Percentiles rank a stretch among this genome's conserved stretches.
phyloP scores from a whole-genome alignment of 164 flowering plant genomes.

The Sextonia rubra region DNA sequence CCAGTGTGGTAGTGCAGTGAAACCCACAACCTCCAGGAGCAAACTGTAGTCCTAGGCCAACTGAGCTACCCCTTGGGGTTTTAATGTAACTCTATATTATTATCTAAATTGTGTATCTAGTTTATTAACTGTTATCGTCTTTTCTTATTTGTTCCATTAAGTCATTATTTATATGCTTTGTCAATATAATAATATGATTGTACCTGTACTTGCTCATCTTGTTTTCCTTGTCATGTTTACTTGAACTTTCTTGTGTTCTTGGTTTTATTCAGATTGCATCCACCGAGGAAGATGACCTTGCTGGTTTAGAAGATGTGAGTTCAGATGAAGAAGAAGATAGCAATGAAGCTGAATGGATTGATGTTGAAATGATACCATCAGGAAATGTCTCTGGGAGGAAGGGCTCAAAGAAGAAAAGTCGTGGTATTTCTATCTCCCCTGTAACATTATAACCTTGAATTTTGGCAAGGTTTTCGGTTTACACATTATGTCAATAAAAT shows the following conservation, averaged over 20 bases:
- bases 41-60: no score
- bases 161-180: no score
- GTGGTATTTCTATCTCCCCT: conserved; percentile 34
- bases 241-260: background rate
- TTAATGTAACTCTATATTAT: no score
- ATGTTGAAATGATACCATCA: conserved; percentile 43
- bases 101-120: no score
- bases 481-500: conserved; percentile 5
- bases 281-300: conserved; percentile 95
- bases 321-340: conserved; percentile 90
- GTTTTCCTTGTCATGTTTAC: background rate
- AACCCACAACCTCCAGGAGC: no score
- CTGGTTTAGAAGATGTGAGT: conserved; percentile 92
- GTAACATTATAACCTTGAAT: background rate
- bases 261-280: conserved; percentile 72
- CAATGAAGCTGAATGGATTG: conserved; percentile 81
- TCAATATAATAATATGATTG: no score
- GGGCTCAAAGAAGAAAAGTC: conserved; percentile 54
- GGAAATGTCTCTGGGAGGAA: conserved; percentile 46
- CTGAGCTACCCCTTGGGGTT: no score
- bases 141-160: no score
- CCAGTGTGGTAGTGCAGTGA: no score
- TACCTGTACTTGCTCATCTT: background rate
- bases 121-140: no score
- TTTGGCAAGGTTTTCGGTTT: background rate